Percentiles rank a stretch among this genome's conserved stretches.
These are phyloP conservation scores for Boletus nobilissimus DNA, from an alignment of 1,284 basidiomycete genomes.

Conservation along the genomic window DNA sequence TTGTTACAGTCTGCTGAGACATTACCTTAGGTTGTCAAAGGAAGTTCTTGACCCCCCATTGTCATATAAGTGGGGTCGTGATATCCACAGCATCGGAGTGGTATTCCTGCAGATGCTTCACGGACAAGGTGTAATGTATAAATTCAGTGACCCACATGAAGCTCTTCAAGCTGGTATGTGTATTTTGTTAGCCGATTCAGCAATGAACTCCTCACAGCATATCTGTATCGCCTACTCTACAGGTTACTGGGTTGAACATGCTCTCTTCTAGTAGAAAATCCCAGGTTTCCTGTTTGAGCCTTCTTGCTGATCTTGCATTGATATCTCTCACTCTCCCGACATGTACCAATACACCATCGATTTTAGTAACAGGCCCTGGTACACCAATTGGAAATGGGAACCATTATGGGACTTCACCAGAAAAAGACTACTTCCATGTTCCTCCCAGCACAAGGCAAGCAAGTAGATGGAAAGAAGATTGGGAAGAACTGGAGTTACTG, in stretches of 20 bases:
- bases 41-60: constrained; percentile 77
- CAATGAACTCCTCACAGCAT: constrained; percentile 50
- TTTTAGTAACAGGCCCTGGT: constrained; percentile 31
- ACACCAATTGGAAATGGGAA: constrained; percentile 57
- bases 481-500: constrained; percentile 82
- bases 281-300: constrained; percentile 59
- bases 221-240: constrained; percentile 61
- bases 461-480: constrained; percentile 86
- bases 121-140: constrained; percentile 70
- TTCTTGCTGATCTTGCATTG: constrained; percentile 53
- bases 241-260: constrained; percentile 65
- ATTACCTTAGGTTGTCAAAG: constrained; percentile 62
- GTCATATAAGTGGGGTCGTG: constrained; percentile 73
- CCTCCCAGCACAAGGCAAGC: constrained; percentile 59
- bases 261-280: constrained; percentile 65
- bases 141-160: constrained; percentile 52
- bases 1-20: neutral
- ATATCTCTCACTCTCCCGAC: constrained; percentile 33
- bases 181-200: neutral
- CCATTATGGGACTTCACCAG: constrained; percentile 63
- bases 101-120: constrained; percentile 81
- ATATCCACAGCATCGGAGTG: constrained; percentile 80
- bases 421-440: constrained; percentile 64
- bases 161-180: constrained; percentile 58
- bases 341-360: constrained; percentile 37